Base-by-base conservation (phyloP, 495 filamentous ascomycete genomes). In the Polyplosphaeria fusca region DNA sequence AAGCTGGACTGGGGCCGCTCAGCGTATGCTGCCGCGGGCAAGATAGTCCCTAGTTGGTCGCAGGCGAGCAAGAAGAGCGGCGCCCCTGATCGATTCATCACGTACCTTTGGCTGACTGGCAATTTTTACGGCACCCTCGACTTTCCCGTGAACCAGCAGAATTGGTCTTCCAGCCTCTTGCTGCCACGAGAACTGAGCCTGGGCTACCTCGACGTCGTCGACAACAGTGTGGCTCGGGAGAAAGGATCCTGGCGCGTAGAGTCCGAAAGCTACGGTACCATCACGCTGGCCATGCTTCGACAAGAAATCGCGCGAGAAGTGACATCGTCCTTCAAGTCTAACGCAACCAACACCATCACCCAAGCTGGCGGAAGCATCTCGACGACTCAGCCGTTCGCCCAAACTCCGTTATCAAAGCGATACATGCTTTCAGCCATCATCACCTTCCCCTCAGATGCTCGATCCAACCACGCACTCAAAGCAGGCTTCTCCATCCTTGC, bases 401-500 rank as follows among this genome's bases (percentile, higher is more conserved):
- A 7, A 14, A 7, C 30, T 35, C 30, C 30, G 7, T 14, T 7
- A 14, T 35, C 30, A 35, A 35, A 35, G 30, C 30, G 14, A 7
- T 35, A 35, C 14, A 14, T 35, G 7, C 14, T 35, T 35, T 35
- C 30, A 35, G 30, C 7, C 7, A 35, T 14, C 30, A 35, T 35
- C 30, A 14, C 7, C 22, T 5, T 45, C 42, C 16, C 16, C 16
- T 3, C 4, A 12, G 4, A 2, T 14, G 42, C 23, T 45, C 42
- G 5, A 20, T 4, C 16, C 16, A 23, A 45, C 16, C 24, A n/a
- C n/a, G 18, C n/a, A 24, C 12, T 45, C 16, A 45, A 24, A 45
- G 42, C 42, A 45, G 42, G 42, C 22, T 45, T 45, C 18, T 24
- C 16, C 42, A 45, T 45, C 42, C 14, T 45, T 5, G 19, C 42